phyloP scores from a whole-genome alignment of 2,329 filamentous ascomycete genomes.

The Dendryphion nanum region DNA sequence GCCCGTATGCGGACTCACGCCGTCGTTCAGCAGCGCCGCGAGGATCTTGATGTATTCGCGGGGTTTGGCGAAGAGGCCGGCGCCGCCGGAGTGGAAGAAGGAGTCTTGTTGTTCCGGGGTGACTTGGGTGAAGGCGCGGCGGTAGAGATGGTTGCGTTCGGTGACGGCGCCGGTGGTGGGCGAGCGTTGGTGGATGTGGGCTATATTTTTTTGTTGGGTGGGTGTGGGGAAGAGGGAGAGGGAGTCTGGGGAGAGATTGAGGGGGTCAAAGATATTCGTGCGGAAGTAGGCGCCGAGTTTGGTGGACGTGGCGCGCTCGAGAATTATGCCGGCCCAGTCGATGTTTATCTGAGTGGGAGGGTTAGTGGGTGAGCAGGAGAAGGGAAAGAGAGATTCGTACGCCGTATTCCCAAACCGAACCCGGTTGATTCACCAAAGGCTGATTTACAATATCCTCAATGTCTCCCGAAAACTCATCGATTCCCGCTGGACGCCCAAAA shows the following conservation, averaged over 20 bases:
- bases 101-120: constrained; percentile 44
- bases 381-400: constrained; percentile 17
- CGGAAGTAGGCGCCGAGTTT: constrained; percentile 48
- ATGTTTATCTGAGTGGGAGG: constrained; percentile 50
- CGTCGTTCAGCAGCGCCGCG: constrained; percentile 62
- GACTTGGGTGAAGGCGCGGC: constrained; percentile 46
- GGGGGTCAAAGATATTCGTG: constrained; percentile 47
- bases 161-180: constrained; percentile 40
- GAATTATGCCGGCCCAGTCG: constrained; percentile 51
- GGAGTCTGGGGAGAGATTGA: constrained; percentile 44
- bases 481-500: constrained; percentile 47
- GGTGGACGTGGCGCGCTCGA: constrained; percentile 46
- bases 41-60: constrained; percentile 63
- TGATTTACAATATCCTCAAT: constrained; percentile 49
- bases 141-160: constrained; percentile 52
- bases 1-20: constrained; percentile 58
- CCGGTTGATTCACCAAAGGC: constrained; percentile 64
- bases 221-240: constrained; percentile 58
- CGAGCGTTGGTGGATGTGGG: constrained; percentile 54
- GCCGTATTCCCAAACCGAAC: constrained; percentile 59
- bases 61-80: constrained; percentile 59
- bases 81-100: constrained; percentile 61
- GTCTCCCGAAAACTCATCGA: constrained; percentile 59
- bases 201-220: constrained; percentile 56
- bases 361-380: background rate